phyloP scores from a whole-genome alignment of 805 yeast species.

The Candida suzukii region DNA sequence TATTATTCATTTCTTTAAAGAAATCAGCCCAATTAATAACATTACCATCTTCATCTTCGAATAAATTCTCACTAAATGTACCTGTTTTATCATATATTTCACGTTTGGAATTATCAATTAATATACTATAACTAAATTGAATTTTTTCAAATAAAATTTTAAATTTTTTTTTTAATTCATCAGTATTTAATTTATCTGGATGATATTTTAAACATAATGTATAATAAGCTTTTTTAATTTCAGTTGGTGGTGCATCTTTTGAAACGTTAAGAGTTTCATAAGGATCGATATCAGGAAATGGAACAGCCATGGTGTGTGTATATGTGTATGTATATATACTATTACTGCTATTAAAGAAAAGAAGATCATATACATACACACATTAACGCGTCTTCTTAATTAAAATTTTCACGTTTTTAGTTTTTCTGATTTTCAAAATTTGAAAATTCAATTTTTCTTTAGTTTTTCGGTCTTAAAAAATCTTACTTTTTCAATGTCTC shows the following conservation, averaged over 20 bases:
- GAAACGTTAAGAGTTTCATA: constrained; percentile 45
- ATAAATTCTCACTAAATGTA: constrained; percentile 31
- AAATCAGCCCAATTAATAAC: constrained; percentile 53
- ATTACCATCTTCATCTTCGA: constrained; percentile 16
- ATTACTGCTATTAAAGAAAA: too few species aligned
- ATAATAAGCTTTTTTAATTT: constrained; percentile 62
- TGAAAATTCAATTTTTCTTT: too few species aligned
- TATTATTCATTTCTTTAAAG: constrained; percentile 37
- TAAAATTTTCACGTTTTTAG: too few species aligned
- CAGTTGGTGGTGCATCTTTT: constrained; percentile 36
- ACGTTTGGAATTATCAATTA: constrained; percentile 52
- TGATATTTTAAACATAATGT: constrained; percentile 56
- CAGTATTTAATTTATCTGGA: constrained; percentile 53
- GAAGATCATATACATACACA: too few species aligned
- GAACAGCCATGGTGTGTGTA: constrained; percentile 26
- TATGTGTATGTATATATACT: too few species aligned
- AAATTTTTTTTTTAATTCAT: constrained; percentile 26
- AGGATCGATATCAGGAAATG: constrained; percentile 55
- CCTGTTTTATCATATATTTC: constrained; percentile 68
- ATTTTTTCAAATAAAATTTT: constrained; percentile 50
- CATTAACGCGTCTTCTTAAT: too few species aligned
- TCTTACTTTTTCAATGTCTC: constrained; percentile 9
- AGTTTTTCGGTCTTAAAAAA: constrained; percentile 1
- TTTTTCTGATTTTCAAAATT: too few species aligned
- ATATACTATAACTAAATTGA: constrained; percentile 67